Evolutionary conservation across 2,329 filamentous ascomycete genomes (phyloP), one percentile per base, ranked within the genome.

Genomic region (Dothideomycetidae sp.): DNA sequence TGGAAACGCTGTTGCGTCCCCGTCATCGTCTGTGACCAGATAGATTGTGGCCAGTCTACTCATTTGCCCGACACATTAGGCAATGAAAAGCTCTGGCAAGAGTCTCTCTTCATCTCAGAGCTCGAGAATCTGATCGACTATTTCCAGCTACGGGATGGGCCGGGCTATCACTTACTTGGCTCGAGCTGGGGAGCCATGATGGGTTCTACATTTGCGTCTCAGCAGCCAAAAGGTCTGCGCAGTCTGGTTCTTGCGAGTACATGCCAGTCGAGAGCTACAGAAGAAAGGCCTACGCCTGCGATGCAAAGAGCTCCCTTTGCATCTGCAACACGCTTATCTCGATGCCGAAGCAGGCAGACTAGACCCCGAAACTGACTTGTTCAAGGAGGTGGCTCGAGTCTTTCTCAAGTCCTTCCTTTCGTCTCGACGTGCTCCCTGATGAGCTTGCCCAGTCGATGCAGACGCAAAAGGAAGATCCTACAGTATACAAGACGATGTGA

Each of bases 101-200:
- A 58, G 0, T 52, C 61, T 2, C 53, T 72, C 1, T 71, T 70
- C 53, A 52, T 61, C 16, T 48, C 47, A 9, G 67, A 72, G 46
- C 56, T 72, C 1, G 56, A 67, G 16, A 70, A 69, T 39, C 53
- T 72, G 1, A 41, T 67, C 4, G 21, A 44, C 1, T 50, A 59
- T 31, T 52, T 71, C 0, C 53, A 51, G 0, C 54, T 71, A 14
- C 21, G 21, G n/a, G n/a, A n/a, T n/a, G n/a, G n/a, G n/a, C 7
- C 7, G 7, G 37, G 50, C 1, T 65, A 64, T 39, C 55, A 66
- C 42, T 36, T 71, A 0, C 53, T 63, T 0, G 68, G 68, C 1
- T 64, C 71, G 21, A 64, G 58, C 13, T 71, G 68, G 67, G 67
- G 69, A 10, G 69, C 62, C 0, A 68, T 71, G 62, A 50, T 71